Conservation (phyloP, 441 rosid genomes). For the Gossypium davidsonii region DNA sequence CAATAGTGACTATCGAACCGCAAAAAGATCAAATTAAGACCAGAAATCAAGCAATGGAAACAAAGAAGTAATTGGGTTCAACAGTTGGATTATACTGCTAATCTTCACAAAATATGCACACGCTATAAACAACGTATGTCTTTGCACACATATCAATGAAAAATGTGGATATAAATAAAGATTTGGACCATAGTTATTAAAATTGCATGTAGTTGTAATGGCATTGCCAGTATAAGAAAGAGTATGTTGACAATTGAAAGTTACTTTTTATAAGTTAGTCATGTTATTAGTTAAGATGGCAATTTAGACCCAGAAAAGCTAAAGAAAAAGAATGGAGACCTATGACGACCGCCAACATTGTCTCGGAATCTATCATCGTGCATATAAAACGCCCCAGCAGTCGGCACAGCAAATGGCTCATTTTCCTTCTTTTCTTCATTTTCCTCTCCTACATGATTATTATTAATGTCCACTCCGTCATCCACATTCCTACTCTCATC, state of each 20-base stretch:
- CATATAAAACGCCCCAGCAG: slow-evolving; percentile 97
- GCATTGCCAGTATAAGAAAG: background rate
- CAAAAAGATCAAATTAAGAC: background rate
- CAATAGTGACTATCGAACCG: background rate
- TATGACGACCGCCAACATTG: slow-evolving; percentile 44
- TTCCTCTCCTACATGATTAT: slow-evolving; percentile 29
- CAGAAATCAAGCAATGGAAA: background rate
- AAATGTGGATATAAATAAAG: background rate
- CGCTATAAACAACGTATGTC: background rate
- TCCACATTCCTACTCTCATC: slow-evolving; percentile 26
- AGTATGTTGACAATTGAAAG: background rate
- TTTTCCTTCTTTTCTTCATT: slow-evolving; percentile 50
- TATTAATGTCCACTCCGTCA: slow-evolving; percentile 23
- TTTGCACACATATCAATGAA: background rate
- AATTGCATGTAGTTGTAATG: background rate
- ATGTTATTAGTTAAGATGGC: background rate
- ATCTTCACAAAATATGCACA: slow-evolving; percentile 4
- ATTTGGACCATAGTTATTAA: background rate
- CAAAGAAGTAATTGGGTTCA: background rate
- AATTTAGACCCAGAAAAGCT: background rate
- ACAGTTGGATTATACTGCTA: background rate
- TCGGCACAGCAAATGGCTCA: slow-evolving; percentile 87
- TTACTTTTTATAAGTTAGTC: background rate
- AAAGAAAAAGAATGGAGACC: slow-evolving; percentile 14
- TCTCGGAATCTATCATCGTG: slow-evolving; percentile 90